A percentile compares a stretch with the other conserved stretches of the same genome.
Evolutionary conservation across 306 rosid species (phyloP).

Genomic region (Hippophae rhamnoides): DNA sequence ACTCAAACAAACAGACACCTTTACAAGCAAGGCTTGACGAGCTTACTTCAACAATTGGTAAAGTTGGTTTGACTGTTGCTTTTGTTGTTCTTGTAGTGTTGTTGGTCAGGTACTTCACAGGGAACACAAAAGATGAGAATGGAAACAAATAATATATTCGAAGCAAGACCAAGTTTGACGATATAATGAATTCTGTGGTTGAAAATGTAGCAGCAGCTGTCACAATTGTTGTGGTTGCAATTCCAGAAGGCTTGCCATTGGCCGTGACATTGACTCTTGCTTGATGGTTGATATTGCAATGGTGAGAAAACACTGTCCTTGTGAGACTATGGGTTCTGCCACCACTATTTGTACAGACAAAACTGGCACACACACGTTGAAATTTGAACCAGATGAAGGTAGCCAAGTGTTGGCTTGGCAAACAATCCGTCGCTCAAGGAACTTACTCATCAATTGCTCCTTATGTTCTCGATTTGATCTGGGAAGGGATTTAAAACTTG

Average conservation of each 20-base stretch:
- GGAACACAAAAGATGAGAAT: slow-evolving; percentile 2
- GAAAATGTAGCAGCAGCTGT: slow-evolving; percentile 4
- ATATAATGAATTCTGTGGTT: slow-evolving; percentile 2
- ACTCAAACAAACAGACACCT: not conserved
- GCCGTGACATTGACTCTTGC: slow-evolving; percentile 2
- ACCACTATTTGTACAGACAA: slow-evolving; percentile 2
- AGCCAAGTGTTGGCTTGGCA: slow-evolving; percentile 1
- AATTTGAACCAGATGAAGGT: slow-evolving; percentile 1
- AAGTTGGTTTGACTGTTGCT: not conserved
- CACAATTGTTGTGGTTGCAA: slow-evolving; percentile 2
- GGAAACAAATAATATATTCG: slow-evolving; percentile 1
- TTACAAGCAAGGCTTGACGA: not conserved
- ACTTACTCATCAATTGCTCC: slow-evolving; percentile 4
- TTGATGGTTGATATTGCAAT: slow-evolving; percentile 5
- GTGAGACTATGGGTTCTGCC: slow-evolving; percentile 5
- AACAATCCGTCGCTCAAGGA: not conserved
- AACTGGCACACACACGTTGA: not conserved
- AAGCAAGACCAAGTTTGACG: slow-evolving; percentile 5
- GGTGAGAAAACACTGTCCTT: slow-evolving; percentile 9
- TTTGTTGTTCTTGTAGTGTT: slow-evolving; percentile 3
- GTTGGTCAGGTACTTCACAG: slow-evolving; percentile 7
- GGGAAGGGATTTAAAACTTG: not conserved
- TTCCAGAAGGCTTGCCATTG: slow-evolving; percentile 4
- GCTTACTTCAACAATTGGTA: not conserved
- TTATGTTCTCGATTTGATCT: not conserved